Conservation (phyloP, 352 stramenopile species). For the Globisporangium irregulare region DNA sequence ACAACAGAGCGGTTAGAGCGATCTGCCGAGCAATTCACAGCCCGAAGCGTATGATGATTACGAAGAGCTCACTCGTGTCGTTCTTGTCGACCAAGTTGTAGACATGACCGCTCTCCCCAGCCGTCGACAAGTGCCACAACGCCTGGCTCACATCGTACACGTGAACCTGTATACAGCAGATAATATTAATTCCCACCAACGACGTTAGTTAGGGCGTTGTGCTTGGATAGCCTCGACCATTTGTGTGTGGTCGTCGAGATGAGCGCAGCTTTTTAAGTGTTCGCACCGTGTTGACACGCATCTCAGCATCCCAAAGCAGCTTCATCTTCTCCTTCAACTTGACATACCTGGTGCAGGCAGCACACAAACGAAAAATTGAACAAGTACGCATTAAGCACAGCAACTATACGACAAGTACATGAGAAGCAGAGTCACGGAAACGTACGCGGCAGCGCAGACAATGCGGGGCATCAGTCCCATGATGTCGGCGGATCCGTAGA, state of each 20-base stretch:
- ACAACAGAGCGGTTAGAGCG: not conserved
- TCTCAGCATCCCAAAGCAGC: constrained; percentile 82
- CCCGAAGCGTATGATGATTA: not conserved
- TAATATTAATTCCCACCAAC: not conserved
- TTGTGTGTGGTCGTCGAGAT: not conserved
- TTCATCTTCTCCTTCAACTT: constrained; percentile 88
- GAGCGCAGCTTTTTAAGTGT: not conserved
- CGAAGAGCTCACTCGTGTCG: constrained; percentile 65
- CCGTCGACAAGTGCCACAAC: constrained; percentile 68
- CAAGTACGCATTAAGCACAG: not conserved
- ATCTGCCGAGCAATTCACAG: not conserved
- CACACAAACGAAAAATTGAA: not conserved
- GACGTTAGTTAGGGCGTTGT: not conserved
- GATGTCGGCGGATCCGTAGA: constrained; percentile 78
- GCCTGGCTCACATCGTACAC: constrained; percentile 76
- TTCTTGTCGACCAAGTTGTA: constrained; percentile 88
- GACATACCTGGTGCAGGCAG: constrained; percentile 46
- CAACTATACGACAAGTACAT: not conserved
- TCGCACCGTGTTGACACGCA: constrained; percentile 82
- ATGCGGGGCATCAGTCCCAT: constrained; percentile 84
- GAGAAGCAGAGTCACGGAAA: constrained; percentile 8
- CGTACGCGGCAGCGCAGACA: constrained; percentile 79
- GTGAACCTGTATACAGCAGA: constrained; percentile 47
- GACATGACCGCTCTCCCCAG: constrained; percentile 49
- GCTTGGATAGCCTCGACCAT: not conserved